Evolutionary conservation across 2,329 filamentous ascomycete genomes (phyloP), one percentile per base, ranked within the genome.

Genomic region (Pseudogymnoascus sp.): DNA sequence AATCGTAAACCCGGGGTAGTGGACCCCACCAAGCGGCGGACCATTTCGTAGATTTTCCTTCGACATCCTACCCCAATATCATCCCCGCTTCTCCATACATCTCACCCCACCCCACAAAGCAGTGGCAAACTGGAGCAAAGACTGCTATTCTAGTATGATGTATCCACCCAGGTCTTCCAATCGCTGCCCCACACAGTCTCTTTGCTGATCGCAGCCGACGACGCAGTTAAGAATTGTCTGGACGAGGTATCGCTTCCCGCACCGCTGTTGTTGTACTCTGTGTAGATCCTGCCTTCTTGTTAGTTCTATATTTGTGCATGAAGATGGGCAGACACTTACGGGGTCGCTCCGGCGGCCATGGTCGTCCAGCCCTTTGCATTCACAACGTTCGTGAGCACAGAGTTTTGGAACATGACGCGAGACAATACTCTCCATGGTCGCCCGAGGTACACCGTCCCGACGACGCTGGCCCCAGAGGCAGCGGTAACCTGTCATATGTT

Each of bases 391-490:
- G 73, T 74, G 63, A 85, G 71, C 5, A 70, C 68, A 2, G 77
- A 79, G 33, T 76, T 74, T 70, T 83, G 81, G 70, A 81, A 78
- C 3, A 79, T 77, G 14, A 83, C 80, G 12, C 78, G 72, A 3
- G 81, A 75, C 59, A 78, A 79, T 38, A 74, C 74, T 33, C 77
- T 70, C 79, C 81, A 84, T 6, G 81, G 81, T 3, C 81, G 76
- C 1, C 82, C 82, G 16, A 84, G 77, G 62, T 78, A 82, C 61
- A 76, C 79, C 2, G 74, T 74, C 0, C 76, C 78, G 2, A 69
- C 66, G 0, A 72, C 64, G 4, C 40, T 61, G 14, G 28, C 60
- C 10, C 62, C 64, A n/a, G 62, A 59, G 24, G 53, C 62, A 12
- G 64, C 59, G 4, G 60, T 33, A 28, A 65, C 64, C 40, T 61